Evolutionary conservation across 139 green algal genomes (phyloP).

Genomic region (Picochlorum sp.): DNA sequence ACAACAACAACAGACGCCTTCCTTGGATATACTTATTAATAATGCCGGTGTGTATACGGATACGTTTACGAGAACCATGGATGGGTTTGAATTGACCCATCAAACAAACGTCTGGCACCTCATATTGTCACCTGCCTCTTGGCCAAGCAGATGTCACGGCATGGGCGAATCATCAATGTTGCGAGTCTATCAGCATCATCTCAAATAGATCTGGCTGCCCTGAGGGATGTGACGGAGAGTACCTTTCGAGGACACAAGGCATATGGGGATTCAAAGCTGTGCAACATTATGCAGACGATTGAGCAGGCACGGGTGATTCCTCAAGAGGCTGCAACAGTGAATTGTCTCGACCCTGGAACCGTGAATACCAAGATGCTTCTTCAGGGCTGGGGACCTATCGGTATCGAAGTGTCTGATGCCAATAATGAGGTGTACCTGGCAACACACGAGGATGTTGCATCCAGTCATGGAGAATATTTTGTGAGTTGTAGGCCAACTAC

Average conservation of each 20-base stretch:
- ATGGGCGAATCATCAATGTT: slow-evolving; percentile 47
- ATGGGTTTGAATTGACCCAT: slow-evolving; percentile 62
- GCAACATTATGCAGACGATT: slow-evolving; percentile 41
- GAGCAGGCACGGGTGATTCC: slow-evolving; percentile 34
- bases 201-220: slow-evolving; percentile 53
- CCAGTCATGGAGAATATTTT: slow-evolving; percentile 44
- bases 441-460: slow-evolving; percentile 18
- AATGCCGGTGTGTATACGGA: slow-evolving; percentile 37
- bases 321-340: not conserved
- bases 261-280: slow-evolving; percentile 58
- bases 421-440: slow-evolving; percentile 41
- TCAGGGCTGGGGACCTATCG: slow-evolving; percentile 52
- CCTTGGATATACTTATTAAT: slow-evolving; percentile 39
- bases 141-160: slow-evolving; percentile 17
- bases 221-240: slow-evolving; percentile 41
- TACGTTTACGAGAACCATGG: slow-evolving; percentile 6
- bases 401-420: slow-evolving; percentile 42
- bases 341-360: slow-evolving; percentile 45
- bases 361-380: slow-evolving; percentile 72
- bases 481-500: slow-evolving; percentile 9
- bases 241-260: slow-evolving; percentile 31
- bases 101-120: slow-evolving; percentile 61
- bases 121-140: slow-evolving; percentile 52
- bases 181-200: slow-evolving; percentile 44
- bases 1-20: slow-evolving; percentile 4